Evolutionary conservation across 192 early-diverging fungal genomes (phyloP).

Genomic region (Dimargaris xerosporica): DNA sequence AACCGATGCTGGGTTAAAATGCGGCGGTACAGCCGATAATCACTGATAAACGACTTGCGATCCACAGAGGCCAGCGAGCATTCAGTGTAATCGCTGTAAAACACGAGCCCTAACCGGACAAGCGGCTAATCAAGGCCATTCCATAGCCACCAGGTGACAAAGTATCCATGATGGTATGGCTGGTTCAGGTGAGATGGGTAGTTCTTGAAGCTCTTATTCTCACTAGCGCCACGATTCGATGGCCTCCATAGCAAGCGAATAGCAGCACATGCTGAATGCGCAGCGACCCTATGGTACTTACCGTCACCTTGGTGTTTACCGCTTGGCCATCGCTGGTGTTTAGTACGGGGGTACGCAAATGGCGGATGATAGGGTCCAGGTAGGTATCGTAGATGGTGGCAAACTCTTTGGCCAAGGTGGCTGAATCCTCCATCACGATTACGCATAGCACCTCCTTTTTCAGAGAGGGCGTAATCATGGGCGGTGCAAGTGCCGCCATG

Average conservation of each 20-base stretch:
- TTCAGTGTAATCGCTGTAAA: slow-evolving; percentile 38
- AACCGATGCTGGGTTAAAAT: slow-evolving; percentile 29
- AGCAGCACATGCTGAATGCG: not conserved
- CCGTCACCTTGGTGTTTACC: slow-evolving; percentile 32
- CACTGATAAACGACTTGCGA: slow-evolving; percentile 31
- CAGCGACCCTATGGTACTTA: slow-evolving; percentile 15
- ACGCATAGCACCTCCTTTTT: slow-evolving; percentile 36
- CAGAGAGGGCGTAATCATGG: slow-evolving; percentile 16
- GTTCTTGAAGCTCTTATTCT: not conserved
- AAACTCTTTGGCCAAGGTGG: slow-evolving; percentile 29
- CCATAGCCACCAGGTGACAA: not conserved
- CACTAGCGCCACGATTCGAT: slow-evolving; percentile 1
- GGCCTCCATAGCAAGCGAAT: not conserved
- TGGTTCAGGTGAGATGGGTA: not conserved
- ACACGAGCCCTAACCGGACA: slow-evolving; percentile 33
- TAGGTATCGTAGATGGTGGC: slow-evolving; percentile 28
- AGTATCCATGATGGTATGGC: not conserved
- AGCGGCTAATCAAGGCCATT: slow-evolving; percentile 22
- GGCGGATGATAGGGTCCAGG: slow-evolving; percentile 37
- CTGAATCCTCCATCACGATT: slow-evolving; percentile 38
- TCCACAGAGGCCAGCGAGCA: slow-evolving; percentile 31
- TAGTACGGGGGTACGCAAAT: slow-evolving; percentile 32
- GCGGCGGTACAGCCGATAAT: slow-evolving; percentile 26
- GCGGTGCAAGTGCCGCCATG: not conserved
- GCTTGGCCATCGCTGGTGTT: slow-evolving; percentile 27